phyloP scores from a whole-genome alignment of 495 filamentous ascomycete genomes.

The Tricharina praecox region DNA sequence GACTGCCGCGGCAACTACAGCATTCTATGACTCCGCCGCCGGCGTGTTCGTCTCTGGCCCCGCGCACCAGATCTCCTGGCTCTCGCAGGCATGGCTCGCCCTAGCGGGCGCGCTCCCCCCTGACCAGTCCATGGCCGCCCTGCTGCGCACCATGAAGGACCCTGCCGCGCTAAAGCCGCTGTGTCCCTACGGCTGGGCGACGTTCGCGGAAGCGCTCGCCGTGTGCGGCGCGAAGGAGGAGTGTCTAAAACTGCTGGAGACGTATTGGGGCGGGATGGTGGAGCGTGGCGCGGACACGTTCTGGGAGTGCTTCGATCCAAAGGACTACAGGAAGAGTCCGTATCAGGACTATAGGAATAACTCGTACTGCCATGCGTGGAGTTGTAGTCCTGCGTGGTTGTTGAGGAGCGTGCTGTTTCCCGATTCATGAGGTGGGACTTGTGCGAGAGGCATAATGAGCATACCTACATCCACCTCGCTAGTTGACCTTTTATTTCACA shows the following conservation, averaged over 20 bases:
- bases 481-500: too few species aligned
- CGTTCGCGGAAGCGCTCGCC: slow-evolving; percentile 7
- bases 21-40: slow-evolving; percentile 9
- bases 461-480: too few species aligned
- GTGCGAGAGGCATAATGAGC: too few species aligned
- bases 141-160: slow-evolving; percentile 16
- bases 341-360: slow-evolving; percentile 11
- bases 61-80: slow-evolving; percentile 16
- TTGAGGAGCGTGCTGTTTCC: slow-evolving; percentile 8
- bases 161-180: slow-evolving; percentile 17
- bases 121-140: slow-evolving; percentile 6
- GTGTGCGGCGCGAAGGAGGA: slow-evolving; percentile 6
- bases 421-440: too few species aligned
- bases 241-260: slow-evolving; percentile 5
- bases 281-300: slow-evolving; percentile 9
- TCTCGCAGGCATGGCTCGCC: slow-evolving; percentile 20
- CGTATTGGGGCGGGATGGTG: slow-evolving; percentile 11
- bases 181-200: slow-evolving; percentile 7
- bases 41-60: slow-evolving; percentile 18
- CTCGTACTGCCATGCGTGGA: slow-evolving; percentile 13
- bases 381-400: slow-evolving; percentile 10
- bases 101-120: slow-evolving; percentile 13
- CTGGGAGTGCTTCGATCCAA: slow-evolving; percentile 9
- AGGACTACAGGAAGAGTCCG: slow-evolving; percentile 7
- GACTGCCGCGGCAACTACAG: slow-evolving; percentile 3